Base-by-base conservation (phyloP, 2,329 filamentous ascomycete species). In the Fusarium setosum region DNA sequence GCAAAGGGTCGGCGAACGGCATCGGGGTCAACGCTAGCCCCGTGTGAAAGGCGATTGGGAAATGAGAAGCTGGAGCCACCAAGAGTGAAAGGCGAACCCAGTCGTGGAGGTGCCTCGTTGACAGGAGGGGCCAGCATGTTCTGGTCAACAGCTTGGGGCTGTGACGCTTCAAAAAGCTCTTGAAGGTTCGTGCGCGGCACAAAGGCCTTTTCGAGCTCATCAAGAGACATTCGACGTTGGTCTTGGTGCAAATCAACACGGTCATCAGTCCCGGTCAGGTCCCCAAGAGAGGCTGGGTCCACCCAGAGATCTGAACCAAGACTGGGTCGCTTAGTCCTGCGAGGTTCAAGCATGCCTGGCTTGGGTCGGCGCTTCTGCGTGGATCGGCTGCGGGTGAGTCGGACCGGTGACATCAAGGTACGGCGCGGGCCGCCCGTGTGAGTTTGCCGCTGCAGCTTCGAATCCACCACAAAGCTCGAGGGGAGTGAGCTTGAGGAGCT, bases 81-180 rank as follows among this genome's bases (percentile, higher is more conserved):
- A 31, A 80, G 80, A 8, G 81, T 77, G 63, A 90, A 90, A 0
- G 88, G 88, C 6, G 88, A 90, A 26, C 88, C 86, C 5, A 90
- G 80, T 7, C 86, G 82, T 13, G 81, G 79, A 37, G 82, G 83
- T 2, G 77, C 77, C 35, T 67, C 64, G 3, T 73, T 74, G 2
- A 74, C 71, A 7, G 80, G 76, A 67, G 72, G 65, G 31, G 75
- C 67, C 24, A 75, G 48, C 12, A 59, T 51, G 8, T 64, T 37
- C 15, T 58, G 59, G 26, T 56, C 56, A 35, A 41, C 29, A 65
- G 63, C 42, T 53, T 64, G 38, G 32, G 70, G 64, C 24, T 70
- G 70, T 26, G 72, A 73, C 5, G 74, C 68, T 45, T 78, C 76
- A 18, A 82, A 79, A 12, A 82, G 74, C 53, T 81, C 73, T 44